Conservation (phyloP, 805 yeast species). For the Kockiozyma suomiensis region DNA sequence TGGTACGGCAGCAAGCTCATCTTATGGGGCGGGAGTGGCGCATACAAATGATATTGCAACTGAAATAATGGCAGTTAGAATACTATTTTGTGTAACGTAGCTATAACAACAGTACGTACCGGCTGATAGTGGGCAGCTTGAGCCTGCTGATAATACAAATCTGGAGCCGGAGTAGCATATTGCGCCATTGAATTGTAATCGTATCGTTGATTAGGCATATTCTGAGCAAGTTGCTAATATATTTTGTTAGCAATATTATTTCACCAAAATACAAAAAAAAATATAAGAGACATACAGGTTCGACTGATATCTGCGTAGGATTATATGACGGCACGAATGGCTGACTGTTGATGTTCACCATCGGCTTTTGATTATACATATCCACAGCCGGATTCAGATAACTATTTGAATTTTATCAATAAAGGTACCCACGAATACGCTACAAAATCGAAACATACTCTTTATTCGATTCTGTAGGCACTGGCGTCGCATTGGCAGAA, state of each 20-base stretch:
- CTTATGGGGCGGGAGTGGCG: constrained; percentile 81
- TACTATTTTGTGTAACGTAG: neutral
- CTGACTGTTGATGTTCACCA: neutral
- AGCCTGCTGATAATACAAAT: constrained; percentile 39
- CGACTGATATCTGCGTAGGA: constrained; percentile 13
- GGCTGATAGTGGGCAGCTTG: constrained; percentile 35
- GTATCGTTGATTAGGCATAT: constrained; percentile 11
- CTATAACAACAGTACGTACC: constrained; percentile 16
- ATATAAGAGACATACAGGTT: constrained; percentile 1
- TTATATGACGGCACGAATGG: constrained; percentile 19
- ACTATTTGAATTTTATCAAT: neutral
- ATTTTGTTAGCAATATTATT: too few relatives aligned
- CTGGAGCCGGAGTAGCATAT: constrained; percentile 15
- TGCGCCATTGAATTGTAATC: constrained; percentile 17
- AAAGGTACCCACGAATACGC: neutral
- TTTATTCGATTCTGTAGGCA: neutral
- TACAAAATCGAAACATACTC: neutral
- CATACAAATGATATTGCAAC: constrained; percentile 82
- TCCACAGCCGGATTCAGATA: constrained; percentile 11
- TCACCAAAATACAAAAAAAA: neutral
- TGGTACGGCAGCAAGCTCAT: constrained; percentile 69
- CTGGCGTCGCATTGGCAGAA: constrained; percentile 21
- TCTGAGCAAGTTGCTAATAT: constrained; percentile 3
- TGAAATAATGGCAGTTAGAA: neutral
- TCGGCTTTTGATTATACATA: constrained; percentile 8